phyloP scores from a whole-genome alignment of 306 rosid genomes.

The Elaeagnus macrophylla region DNA sequence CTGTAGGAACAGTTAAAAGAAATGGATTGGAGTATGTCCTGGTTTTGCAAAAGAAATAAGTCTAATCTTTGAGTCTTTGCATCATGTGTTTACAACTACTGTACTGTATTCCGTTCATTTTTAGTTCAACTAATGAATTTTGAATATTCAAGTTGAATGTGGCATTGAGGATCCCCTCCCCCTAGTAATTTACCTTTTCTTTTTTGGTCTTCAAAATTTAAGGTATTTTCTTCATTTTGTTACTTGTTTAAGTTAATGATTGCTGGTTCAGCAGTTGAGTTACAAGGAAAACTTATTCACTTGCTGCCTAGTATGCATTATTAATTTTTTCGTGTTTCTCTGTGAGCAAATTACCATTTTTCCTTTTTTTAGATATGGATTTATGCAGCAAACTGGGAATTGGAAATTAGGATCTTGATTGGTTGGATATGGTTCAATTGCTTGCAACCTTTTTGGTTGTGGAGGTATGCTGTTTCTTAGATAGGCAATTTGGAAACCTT shows the following conservation, averaged over 20 bases:
- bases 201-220: too few relatives aligned
- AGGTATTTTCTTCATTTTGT: too few relatives aligned
- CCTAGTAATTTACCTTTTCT: too few relatives aligned
- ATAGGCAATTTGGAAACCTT: slow-evolving; percentile 82
- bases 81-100: too few relatives aligned
- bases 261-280: slow-evolving; percentile 23
- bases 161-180: too few relatives aligned
- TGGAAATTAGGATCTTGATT: slow-evolving; percentile 99
- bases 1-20: too few relatives aligned
- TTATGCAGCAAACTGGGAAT: slow-evolving; percentile 86
- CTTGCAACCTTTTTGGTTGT: slow-evolving; percentile 83
- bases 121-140: too few relatives aligned
- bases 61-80: too few relatives aligned
- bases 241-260: slow-evolving; percentile 4
- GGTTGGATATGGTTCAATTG: slow-evolving; percentile 82
- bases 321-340: slow-evolving; percentile 35
- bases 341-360: slow-evolving; percentile 62
- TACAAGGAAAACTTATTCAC: slow-evolving; percentile 32
- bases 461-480: slow-evolving; percentile 98
- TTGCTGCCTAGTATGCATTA: slow-evolving; percentile 26
- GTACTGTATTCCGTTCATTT: too few relatives aligned
- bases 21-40: too few relatives aligned
- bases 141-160: too few relatives aligned
- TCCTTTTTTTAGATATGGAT: slow-evolving; percentile 83
- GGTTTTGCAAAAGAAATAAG: too few relatives aligned